Evolutionary conservation across 2,329 filamentous ascomycete genomes (phyloP), one percentile per base, ranked within the genome.

Genomic region (Fusarium coicis): DNA sequence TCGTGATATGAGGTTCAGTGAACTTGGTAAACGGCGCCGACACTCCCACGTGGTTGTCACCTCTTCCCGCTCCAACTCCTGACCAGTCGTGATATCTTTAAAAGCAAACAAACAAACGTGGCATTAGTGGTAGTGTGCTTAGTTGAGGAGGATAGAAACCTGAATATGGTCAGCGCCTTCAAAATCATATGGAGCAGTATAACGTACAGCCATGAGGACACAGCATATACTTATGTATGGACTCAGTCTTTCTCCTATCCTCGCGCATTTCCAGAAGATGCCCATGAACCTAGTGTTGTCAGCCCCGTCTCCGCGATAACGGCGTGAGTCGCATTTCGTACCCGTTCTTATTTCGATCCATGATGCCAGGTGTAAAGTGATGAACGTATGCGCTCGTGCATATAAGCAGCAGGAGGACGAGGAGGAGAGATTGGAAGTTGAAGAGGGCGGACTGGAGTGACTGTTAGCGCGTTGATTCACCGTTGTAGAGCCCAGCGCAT

Each of bases 171-270:
- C 28, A 75, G 68, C 23, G 21, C 23, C 46, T 23, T 34, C n/a
- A 15, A 15, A 23, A 23, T 16, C 37, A 30, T 21, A 46, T 42
- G 56, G 43, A 63, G 10, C 28, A 32, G 50, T 18, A 43, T 18
- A 21, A 82, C 87, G 68, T 82, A 98, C 96, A 74, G 96, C 96
- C 95, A 99, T 98, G 77, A 94, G 83, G 37, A 98, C 87, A 81
- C 96, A 98, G 82, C 94, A 97, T 81, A 98, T 86, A 85, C 94
- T 97, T 78, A 99, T 94, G 82, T 98, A 98, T 46, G 96, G 96
- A 81, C 95, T 98, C 75, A 99, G 82, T 73, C 96, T 87, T 86
- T 99, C 96, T 42, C 96, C 96, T 80, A 99, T 91, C 73, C 96
- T 88, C 32, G 96, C 96, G 73, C 91, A 95, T 84, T 98, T 98